A percentile compares a stretch with the other conserved stretches of the same genome.
Conservation (phyloP, 192 early-diverging fungal genomes). For the Coemansia sp. region DNA sequence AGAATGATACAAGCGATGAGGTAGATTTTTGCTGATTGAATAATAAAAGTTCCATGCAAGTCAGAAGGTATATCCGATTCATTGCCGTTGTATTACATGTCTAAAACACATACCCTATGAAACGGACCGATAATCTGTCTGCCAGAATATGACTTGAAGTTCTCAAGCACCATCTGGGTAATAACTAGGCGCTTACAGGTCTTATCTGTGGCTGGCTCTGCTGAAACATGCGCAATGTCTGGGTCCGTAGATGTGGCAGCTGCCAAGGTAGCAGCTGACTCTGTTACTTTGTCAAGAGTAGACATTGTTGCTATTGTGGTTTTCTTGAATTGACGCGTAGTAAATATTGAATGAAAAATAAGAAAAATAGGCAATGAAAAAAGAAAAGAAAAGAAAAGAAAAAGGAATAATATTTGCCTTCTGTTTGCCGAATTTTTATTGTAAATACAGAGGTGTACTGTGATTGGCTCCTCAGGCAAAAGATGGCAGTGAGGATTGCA, state of each 20-base stretch:
- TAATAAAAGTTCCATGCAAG: background rate
- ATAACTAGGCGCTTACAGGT: constrained; percentile 61
- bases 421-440: background rate
- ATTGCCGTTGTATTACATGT: background rate
- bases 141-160: constrained; percentile 97
- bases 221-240: background rate
- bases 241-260: background rate
- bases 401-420: background rate
- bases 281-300: background rate
- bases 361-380: background rate
- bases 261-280: background rate
- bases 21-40: background rate
- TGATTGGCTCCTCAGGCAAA: background rate
- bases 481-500: background rate
- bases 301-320: constrained; percentile 4
- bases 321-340: background rate
- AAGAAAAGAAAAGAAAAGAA: constrained; percentile 4
- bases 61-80: background rate
- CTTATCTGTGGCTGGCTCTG: constrained; percentile 7
- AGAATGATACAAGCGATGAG: background rate
- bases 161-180: constrained; percentile 81
- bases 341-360: background rate
- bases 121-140: constrained; percentile 93
- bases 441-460: constrained; percentile 1
- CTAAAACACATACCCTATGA: constrained; percentile 73